Percentiles rank a stretch among this genome's conserved stretches.
Evolutionary conservation across 306 rosid species (phyloP).

Genomic region (Dalbergia oliveri): DNA sequence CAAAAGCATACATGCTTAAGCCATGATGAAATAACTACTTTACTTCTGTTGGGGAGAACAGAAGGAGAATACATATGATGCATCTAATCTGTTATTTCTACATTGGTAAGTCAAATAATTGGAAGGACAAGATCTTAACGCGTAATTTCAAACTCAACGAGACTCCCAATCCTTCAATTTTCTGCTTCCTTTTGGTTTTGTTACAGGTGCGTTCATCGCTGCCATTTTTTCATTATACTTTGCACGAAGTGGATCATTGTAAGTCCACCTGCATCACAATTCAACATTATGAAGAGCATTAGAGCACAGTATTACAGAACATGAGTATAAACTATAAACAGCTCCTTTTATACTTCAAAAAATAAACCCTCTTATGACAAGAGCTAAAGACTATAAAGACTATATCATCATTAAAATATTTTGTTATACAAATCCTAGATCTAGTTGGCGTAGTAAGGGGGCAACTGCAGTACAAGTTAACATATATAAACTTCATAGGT

Average conservation of each 20-base stretch:
- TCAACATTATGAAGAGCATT: constrained; percentile 30
- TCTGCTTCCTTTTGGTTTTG: constrained; percentile 92
- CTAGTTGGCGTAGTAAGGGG: background rate
- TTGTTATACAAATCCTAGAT: background rate
- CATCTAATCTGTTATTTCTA: constrained; percentile 18
- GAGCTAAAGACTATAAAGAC: no score
- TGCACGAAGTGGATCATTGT: constrained; percentile 95
- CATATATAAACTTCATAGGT: background rate
- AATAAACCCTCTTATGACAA: background rate
- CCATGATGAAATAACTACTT: constrained; percentile 36
- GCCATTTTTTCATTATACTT: constrained; percentile 96
- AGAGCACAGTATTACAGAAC: constrained; percentile 25
- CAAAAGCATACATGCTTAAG: constrained; percentile 23
- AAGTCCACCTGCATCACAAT: constrained; percentile 84
- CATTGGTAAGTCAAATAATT: constrained; percentile 29
- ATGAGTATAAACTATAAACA: background rate
- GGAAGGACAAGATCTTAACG: constrained; percentile 5
- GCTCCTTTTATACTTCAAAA: background rate
- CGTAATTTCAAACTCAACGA: constrained; percentile 52
- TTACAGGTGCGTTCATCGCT: constrained; percentile 77
- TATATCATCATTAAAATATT: background rate
- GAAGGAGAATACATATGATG: constrained; percentile 19
- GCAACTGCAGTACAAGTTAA: constrained; percentile 2
- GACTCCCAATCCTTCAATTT: constrained; percentile 90
- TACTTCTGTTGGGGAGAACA: constrained; percentile 25